Evolutionary conservation across 176 grass and related monocot species (phyloP).

Genomic region (Metroxylon sagu): DNA sequence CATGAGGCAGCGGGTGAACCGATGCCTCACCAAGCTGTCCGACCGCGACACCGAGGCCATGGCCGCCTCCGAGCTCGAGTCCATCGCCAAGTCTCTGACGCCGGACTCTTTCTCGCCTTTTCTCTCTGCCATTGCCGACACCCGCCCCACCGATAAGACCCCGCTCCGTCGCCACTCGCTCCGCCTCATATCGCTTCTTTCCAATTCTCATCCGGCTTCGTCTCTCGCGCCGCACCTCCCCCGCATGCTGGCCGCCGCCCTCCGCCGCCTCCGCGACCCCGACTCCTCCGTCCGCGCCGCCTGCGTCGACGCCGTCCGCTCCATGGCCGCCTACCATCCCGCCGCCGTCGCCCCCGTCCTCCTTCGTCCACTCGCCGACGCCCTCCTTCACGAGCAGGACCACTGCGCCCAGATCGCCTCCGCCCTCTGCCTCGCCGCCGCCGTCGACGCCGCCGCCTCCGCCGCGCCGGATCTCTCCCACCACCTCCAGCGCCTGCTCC

Average conservation of each 20-base stretch:
- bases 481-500: constrained; percentile 61
- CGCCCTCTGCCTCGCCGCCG: constrained; percentile 52
- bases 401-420: constrained; percentile 67
- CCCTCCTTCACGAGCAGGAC: constrained; percentile 90
- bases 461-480: constrained; percentile 41
- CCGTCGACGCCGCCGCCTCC: constrained; percentile 41
- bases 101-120: constrained; percentile 45
- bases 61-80: constrained; percentile 74
- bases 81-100: constrained; percentile 54
- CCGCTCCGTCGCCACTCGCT: constrained; percentile 86
- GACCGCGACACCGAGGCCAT: constrained; percentile 98
- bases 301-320: constrained; percentile 69
- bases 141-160: constrained; percentile 60
- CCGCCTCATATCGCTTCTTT: constrained; percentile 62
- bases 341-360: constrained; percentile 10
- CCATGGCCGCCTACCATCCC: constrained; percentile 25
- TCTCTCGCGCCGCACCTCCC: constrained; percentile 68
- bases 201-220: constrained; percentile 33
- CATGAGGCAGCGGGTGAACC: constrained; percentile 87
- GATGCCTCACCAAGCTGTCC: constrained; percentile 59
- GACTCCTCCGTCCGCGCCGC: constrained; percentile 91
- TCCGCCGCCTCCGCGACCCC: constrained; percentile 71
- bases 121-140: constrained; percentile 71
- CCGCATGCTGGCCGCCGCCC: constrained; percentile 50
- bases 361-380: constrained; percentile 42